Base-by-base conservation (phyloP, 768 basidiomycete genomes). In the Termitomyces sp. region DNA sequence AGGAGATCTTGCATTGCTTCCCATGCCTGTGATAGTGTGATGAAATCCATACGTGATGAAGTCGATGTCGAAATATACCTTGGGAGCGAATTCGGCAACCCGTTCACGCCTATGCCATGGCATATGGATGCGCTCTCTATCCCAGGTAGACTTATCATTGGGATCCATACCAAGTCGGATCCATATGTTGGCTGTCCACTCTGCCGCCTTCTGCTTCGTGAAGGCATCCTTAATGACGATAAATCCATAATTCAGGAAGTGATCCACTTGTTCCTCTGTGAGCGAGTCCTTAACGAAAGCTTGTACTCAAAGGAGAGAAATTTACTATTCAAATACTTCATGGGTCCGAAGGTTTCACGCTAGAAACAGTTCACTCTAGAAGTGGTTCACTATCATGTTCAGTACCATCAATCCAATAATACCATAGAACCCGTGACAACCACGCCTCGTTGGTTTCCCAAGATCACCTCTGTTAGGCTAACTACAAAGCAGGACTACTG, bases 1-100 rank as follows among this genome's bases (percentile, higher is more conserved):
- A 85, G 71, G 19, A 85, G 71, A 56, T 85, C 83, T 56, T 76
- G 75, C 46, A 86, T 86, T 10, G 82, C 82, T 19, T 71, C 75
- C 82, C 83, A 85, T 23, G 80, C 81, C 78, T 80, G 38, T 21
- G 35, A 43, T 30, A 41, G 37, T 41, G 15, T 44, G 23, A 51
- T 14, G 26, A 42, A 40, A 41, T 37, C 26, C 19, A 17, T 26
- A 17, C 7, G 42, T 31, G 52, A 8, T 38, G 8, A 4, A 42
- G 3, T 5, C 17, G 8, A 7, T n/a, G 52, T 28, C 37, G 45
- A 44, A 17, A 48, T 23, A n/a, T 62, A 75, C 81, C 71, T 78
- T 82, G 2, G 83, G 81, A 10, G 81, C 75, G 63, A 82, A 82
- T 1, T 66, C 71, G 5, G 74, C 67, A n/a, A 82, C 77, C 44